These are phyloP conservation scores for Colletotrichum incanum DNA, from an alignment of 2,329 filamentous ascomycete genomes.

Conservation along the genomic window DNA sequence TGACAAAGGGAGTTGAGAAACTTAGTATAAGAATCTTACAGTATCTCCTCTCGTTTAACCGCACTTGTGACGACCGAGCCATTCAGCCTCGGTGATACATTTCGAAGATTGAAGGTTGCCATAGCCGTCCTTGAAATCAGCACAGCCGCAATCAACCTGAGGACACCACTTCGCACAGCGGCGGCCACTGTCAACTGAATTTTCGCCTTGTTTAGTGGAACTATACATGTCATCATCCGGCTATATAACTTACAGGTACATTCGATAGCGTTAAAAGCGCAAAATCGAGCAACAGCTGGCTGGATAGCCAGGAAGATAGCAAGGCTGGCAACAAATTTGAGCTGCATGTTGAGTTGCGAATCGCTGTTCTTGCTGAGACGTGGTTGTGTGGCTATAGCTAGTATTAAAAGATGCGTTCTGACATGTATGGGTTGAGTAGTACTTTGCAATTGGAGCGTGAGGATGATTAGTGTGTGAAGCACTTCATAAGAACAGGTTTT, in stretches of 20 bases:
- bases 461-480: too few species aligned
- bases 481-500: too few species aligned
- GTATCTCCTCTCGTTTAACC: background rate
- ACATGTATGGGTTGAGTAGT: too few species aligned
- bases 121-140: background rate
- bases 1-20: too few species aligned
- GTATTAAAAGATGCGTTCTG: too few species aligned
- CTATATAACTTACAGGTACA: background rate
- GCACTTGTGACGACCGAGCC: slow-evolving; percentile 3
- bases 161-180: background rate
- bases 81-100: background rate
- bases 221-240: background rate
- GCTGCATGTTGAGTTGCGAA: background rate
- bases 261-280: background rate
- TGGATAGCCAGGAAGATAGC: background rate
- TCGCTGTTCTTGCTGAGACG: too few species aligned
- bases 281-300: background rate
- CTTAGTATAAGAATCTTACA: too few species aligned
- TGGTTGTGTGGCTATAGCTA: too few species aligned
- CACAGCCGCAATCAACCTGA: background rate
- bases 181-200: background rate
- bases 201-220: background rate
- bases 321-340: background rate
- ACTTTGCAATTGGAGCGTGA: too few species aligned
- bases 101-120: background rate